Conservation (phyloP, 805 yeast genomes). For the Wilhelminamyces savonicus region DNA sequence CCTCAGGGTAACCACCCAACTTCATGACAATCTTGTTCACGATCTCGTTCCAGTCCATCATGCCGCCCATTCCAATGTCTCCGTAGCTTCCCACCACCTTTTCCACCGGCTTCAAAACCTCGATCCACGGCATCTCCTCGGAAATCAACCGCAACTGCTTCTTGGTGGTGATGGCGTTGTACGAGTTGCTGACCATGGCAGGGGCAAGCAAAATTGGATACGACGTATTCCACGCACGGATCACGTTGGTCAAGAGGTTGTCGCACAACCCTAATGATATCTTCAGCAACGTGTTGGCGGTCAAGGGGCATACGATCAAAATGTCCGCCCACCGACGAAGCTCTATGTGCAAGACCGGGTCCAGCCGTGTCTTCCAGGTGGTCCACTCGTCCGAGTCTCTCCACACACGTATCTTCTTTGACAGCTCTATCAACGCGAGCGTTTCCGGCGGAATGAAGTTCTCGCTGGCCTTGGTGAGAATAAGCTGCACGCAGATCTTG, state of each 20-base stretch:
- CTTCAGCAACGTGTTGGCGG: slow-evolving; percentile 89
- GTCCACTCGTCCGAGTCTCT: slow-evolving; percentile 55
- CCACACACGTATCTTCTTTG: slow-evolving; percentile 46
- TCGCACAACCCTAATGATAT: slow-evolving; percentile 89
- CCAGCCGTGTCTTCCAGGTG: slow-evolving; percentile 76
- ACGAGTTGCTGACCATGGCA: slow-evolving; percentile 90
- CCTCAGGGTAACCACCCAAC: slow-evolving; percentile 49
- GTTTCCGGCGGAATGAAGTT: slow-evolving; percentile 45
- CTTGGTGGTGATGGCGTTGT: slow-evolving; percentile 82
- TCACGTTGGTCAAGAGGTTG: slow-evolving; percentile 80
- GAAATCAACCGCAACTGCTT: slow-evolving; percentile 69
- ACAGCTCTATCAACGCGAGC: slow-evolving; percentile 29
- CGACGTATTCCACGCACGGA: slow-evolving; percentile 93
- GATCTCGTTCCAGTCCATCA: slow-evolving; percentile 96
- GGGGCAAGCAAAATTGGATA: slow-evolving; percentile 90
- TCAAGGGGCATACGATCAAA: slow-evolving; percentile 85
- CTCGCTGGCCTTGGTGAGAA: slow-evolving; percentile 49
- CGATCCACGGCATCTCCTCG: slow-evolving; percentile 94
- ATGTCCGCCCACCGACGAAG: slow-evolving; percentile 96
- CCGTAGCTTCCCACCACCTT: slow-evolving; percentile 91
- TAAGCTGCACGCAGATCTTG: slow-evolving; percentile 46
- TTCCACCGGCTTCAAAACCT: slow-evolving; percentile 89
- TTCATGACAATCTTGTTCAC: slow-evolving; percentile 78
- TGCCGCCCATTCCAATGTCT: slow-evolving; percentile 99
- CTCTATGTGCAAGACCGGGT: slow-evolving; percentile 93